A percentile compares a stretch with the other conserved stretches of the same genome.
Evolutionary conservation across 768 basidiomycete species (phyloP).

Genomic region (Boletus patriciae): DNA sequence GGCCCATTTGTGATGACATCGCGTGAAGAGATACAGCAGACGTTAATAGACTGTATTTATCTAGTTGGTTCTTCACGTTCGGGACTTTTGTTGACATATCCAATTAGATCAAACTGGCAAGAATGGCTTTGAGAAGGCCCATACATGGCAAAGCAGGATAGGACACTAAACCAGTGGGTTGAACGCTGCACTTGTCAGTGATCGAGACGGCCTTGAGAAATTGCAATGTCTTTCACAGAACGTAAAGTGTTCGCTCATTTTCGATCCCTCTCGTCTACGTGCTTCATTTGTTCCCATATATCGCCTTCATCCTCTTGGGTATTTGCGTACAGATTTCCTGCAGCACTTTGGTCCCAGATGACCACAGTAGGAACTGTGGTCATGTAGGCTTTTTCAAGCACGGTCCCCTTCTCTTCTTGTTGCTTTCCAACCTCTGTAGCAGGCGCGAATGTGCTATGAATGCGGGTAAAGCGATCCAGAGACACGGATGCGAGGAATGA

Average conservation of each 20-base stretch:
- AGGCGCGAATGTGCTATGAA: conserved; percentile 62
- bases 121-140: conserved; percentile 92
- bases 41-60: conserved; percentile 73
- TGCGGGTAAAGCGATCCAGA: conserved; percentile 66
- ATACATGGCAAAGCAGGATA: conserved; percentile 84
- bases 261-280: conserved; percentile 43
- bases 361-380: conserved; percentile 62
- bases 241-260: conserved; percentile 13
- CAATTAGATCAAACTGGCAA: conserved; percentile 60
- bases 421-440: conserved; percentile 47
- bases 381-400: conserved; percentile 64
- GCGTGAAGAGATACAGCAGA: conserved; percentile 75
- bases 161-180: conserved; percentile 35
- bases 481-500: conserved; percentile 58
- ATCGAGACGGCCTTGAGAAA: neutral
- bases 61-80: neutral
- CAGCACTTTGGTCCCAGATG: conserved; percentile 55
- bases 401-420: conserved; percentile 56
- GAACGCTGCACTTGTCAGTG: neutral
- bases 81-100: conserved; percentile 6
- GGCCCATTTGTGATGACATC: conserved; percentile 88
- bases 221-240: neutral
- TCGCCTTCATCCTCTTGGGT: conserved; percentile 51
- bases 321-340: conserved; percentile 11
- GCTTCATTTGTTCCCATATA: conserved; percentile 68